Conservation (phyloP, 2,329 filamentous ascomycete species). For the Pestalotiopsis sp. region DNA sequence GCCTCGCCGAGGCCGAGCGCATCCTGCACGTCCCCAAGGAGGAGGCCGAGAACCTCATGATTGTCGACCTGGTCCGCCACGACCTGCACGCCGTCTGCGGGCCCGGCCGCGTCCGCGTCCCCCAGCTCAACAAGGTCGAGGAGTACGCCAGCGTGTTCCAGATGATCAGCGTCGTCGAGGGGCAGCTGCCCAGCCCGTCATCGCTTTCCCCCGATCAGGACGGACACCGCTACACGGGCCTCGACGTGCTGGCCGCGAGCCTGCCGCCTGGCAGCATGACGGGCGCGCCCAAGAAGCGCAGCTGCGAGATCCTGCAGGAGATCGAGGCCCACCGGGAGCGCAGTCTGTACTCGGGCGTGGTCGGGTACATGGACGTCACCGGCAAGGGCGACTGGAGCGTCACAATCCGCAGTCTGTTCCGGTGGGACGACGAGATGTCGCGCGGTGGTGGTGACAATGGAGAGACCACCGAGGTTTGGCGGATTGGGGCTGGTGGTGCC, state of each 20-base stretch:
- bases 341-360: slow-evolving; percentile 82
- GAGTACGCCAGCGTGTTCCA: slow-evolving; percentile 91
- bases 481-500: slow-evolving; percentile 85
- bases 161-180: slow-evolving; percentile 86
- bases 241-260: slow-evolving; percentile 75
- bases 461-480: slow-evolving; percentile 63
- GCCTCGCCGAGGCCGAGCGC: slow-evolving; percentile 68
- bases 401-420: slow-evolving; percentile 80
- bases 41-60: slow-evolving; percentile 96
- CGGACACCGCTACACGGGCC: slow-evolving; percentile 52
- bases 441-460: slow-evolving; percentile 21
- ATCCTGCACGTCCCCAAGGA: slow-evolving; percentile 84
- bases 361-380: slow-evolving; percentile 86
- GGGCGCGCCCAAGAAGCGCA: slow-evolving; percentile 90
- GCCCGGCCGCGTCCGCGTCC: slow-evolving; percentile 70
- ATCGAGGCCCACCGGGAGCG: slow-evolving; percentile 67
- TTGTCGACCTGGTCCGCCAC: slow-evolving; percentile 93
- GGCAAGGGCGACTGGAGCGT: slow-evolving; percentile 90
- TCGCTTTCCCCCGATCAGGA: background rate
- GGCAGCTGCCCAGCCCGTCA: slow-evolving; percentile 47
- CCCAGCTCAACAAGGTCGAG: slow-evolving; percentile 81
- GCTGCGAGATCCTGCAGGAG: slow-evolving; percentile 75
- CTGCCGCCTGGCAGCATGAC: slow-evolving; percentile 96
- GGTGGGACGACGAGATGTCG: slow-evolving; percentile 61
- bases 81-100: slow-evolving; percentile 86